Base-by-base conservation (phyloP, 2,329 filamentous ascomycete genomes). In the Clarireedia homoeocarpa region DNA sequence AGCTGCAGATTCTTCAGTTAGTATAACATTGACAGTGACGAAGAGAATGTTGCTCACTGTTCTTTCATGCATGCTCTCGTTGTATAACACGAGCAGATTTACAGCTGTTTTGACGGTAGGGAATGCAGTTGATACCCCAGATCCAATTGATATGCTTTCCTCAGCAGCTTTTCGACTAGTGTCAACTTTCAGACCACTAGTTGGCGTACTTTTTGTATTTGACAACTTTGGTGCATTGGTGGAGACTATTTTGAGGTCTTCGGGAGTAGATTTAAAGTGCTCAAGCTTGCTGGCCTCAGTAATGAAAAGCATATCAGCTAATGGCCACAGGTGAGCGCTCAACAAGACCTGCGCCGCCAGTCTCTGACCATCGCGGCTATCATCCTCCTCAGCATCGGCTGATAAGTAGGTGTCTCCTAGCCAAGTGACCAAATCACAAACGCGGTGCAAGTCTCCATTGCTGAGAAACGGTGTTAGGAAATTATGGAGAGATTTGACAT, bases 11-110 rank as follows among this genome's bases (percentile, higher is more conserved):
- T 27, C 53, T 58, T 68, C 46, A 67, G 59, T 51, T 6, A n/a
- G 53, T 36, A 42, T 40, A 6, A 49, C 46, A 42, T 50, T 26
- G 30, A 14, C 44, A 45, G 23, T 17, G 6, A 42, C 15, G 23
- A 36, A 50, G 36, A 12, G n/a, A 30, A 15, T 5, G 20, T 17
- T n/a, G 59, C 64, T 63, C 65, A 67, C 66, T 36, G 66, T 65
- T 57, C 66, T 61, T 14, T 68, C 67, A 58, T 64, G 66, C 42
- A 61, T 62, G 26, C 63, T 64, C 55, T 69, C 67, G 48, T 85
- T 83, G 63, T 85, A 85, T 77, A 83, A 76, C 56, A 76, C 72
- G 7, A 86, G 69, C 20, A 86, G 71, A 60, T 82, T 79, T 9
- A 84, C 71, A 0, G 82, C 82, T 30, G 74, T 75, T 63, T 79